Base-by-base conservation (phyloP, 441 rosid species). In the Corymbia citriodora region DNA sequence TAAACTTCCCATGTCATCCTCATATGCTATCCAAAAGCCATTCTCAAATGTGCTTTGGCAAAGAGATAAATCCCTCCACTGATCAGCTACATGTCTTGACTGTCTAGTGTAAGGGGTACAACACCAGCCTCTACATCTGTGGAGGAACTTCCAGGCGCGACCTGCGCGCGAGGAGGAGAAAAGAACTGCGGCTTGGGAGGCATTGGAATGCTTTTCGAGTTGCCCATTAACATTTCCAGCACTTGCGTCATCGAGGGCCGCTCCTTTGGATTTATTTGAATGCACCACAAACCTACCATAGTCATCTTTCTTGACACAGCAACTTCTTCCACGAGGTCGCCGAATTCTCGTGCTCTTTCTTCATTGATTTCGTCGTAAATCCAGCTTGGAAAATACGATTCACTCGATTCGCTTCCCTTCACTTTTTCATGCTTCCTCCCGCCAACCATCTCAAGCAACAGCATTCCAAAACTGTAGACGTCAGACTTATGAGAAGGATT, bases 391-490 rank as follows among this genome's bases (percentile, higher is more conserved):
- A 94, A 94, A 82, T 94, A 92, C 14, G 88, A 65, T 88, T 92
- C 87, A 45, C 87, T 88, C 1, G 93, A 88, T 63, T 82, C 36
- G 79, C 55, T 88, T 5, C 25, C 53, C 45, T 31, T 81, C 29
- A 83, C 48, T 63, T 63, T 88, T 13, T 55, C 33, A 55, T 55
- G 31, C 36, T 89, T 92, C 63, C 86, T 90, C 87, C 82, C 88
- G 5, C 89, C 93, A 49, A 88, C 92, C 93, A 94, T 94, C 89
- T 93, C 94, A 6, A 95, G 31, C 17, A 94, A 36, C 21, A 94
- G 52, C 95, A 94, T 95, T 19, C 96, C 95, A 6, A 89, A 95
- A 91, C 95, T 93, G 63, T 94, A 94, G 49, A 94, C 94, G 72
- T 94, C 95, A 0, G 93, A 94, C 70, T 93, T 92, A 50, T 91